phyloP scores from a whole-genome alignment of 2,329 filamentous ascomycete genomes.

The Colletotrichum tanaceti region DNA sequence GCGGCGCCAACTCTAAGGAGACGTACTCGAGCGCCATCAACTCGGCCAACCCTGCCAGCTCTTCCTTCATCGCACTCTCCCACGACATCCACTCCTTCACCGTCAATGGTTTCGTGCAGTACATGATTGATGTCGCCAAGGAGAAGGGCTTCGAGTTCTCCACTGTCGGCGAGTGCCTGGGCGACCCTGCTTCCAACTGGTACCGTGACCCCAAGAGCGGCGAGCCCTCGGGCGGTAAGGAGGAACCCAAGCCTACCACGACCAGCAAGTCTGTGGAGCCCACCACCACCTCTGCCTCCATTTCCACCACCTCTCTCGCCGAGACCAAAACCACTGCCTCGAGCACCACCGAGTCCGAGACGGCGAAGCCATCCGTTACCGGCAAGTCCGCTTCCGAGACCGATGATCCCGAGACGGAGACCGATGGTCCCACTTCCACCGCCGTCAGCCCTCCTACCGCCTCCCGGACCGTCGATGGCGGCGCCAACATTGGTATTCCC shows the following conservation, averaged over 20 bases:
- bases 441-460: conserved; percentile 17
- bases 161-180: conserved; percentile 60
- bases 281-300: conserved; percentile 13
- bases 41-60: conserved; percentile 34
- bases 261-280: conserved; percentile 11
- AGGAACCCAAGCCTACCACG: conserved; percentile 32
- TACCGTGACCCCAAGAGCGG: conserved; percentile 53
- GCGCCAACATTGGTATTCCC: conserved; percentile 27
- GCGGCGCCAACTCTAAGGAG: conserved; percentile 44
- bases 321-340: conserved; percentile 6
- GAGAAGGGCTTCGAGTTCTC: conserved; percentile 56
- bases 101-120: conserved; percentile 56
- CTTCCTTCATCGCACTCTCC: conserved; percentile 48
- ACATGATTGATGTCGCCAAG: conserved; percentile 56
- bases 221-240: conserved; percentile 26
- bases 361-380: conserved; percentile 5
- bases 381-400: conserved; percentile 5
- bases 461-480: conserved; percentile 23
- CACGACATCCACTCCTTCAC: conserved; percentile 61
- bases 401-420: conserved; percentile 10
- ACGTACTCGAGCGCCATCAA: conserved; percentile 47
- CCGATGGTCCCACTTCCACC: conserved; percentile 12
- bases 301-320: background rate
- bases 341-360: background rate
- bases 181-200: conserved; percentile 59